phyloP scores from a whole-genome alignment of 768 basidiomycete genomes.

The Gautieria morchelliformis region DNA sequence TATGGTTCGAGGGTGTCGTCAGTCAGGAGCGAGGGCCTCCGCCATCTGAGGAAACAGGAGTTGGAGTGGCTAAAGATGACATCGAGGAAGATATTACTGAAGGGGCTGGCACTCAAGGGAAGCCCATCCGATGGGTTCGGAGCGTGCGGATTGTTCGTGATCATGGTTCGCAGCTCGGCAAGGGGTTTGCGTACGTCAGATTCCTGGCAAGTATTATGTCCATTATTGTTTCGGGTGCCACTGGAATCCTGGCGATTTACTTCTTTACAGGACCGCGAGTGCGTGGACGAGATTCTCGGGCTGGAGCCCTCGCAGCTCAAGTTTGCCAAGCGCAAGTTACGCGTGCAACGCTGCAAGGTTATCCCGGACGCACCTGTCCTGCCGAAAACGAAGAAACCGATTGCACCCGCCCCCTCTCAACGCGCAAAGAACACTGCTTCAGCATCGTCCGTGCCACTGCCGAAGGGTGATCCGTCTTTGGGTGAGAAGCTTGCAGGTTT shows the following conservation, averaged over 20 bases:
- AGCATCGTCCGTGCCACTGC: constrained; percentile 17
- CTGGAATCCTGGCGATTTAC: background rate
- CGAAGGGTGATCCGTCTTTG: constrained; percentile 75
- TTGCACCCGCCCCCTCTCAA: constrained; percentile 16
- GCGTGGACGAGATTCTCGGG: constrained; percentile 87
- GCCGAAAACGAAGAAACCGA: constrained; percentile 4
- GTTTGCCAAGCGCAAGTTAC: constrained; percentile 87
- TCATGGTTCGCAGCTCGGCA: constrained; percentile 85
- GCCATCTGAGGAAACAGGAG: constrained; percentile 13
- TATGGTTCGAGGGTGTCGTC: constrained; percentile 76
- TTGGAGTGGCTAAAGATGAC: constrained; percentile 20
- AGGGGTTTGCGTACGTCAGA: constrained; percentile 91
- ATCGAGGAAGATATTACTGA: constrained; percentile 1
- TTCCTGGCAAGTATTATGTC: constrained; percentile 52
- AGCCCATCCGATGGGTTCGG: constrained; percentile 52
- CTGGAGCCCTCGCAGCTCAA: constrained; percentile 70
- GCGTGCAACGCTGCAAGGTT: constrained; percentile 88
- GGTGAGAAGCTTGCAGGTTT: constrained; percentile 71
- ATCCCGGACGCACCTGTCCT: constrained; percentile 22
- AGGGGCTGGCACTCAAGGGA: constrained; percentile 19
- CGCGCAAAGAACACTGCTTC: constrained; percentile 7
- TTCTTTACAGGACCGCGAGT: constrained; percentile 63
- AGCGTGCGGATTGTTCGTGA: constrained; percentile 86
- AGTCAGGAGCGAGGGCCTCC: constrained; percentile 60
- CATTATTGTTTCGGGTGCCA: background rate